These are phyloP conservation scores for Lasiodiplodia citricola DNA, from an alignment of 2,329 filamentous ascomycete genomes.

Conservation along the genomic window DNA sequence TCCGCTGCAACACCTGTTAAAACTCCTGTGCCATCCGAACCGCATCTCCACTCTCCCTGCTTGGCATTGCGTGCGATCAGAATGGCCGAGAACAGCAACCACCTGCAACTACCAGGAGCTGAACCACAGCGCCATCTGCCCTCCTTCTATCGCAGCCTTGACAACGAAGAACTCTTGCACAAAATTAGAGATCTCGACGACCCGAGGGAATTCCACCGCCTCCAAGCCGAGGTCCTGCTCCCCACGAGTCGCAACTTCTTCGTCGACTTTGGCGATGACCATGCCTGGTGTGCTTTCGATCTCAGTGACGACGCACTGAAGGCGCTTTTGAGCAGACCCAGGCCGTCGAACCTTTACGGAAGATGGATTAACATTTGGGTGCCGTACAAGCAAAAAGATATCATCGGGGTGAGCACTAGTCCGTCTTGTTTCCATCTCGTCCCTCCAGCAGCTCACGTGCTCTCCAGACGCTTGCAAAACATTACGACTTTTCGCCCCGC, in stretches of 20 bases:
- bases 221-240: constrained; percentile 49
- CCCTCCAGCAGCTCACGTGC: background rate
- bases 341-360: constrained; percentile 58
- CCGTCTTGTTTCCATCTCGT: background rate
- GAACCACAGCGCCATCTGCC: constrained; percentile 31
- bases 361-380: constrained; percentile 81
- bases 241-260: constrained; percentile 63
- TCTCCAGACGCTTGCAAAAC: constrained; percentile 56
- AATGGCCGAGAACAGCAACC: constrained; percentile 21
- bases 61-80: background rate
- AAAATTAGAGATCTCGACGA: constrained; percentile 63
- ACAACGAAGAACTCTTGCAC: constrained; percentile 40
- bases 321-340: constrained; percentile 39
- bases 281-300: constrained; percentile 63
- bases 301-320: constrained; percentile 49
- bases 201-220: constrained; percentile 51
- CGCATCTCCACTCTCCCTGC: background rate
- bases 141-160: constrained; percentile 41
- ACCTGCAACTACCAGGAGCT: background rate
- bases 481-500: constrained; percentile 72
- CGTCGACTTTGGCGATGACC: constrained; percentile 65
- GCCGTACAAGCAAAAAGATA: constrained; percentile 63
- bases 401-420: constrained; percentile 52
- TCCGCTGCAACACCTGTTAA: background rate
- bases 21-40: background rate